Conservation (phyloP, 2,329 filamentous ascomycete species). For the Cladosporium cucumerinum region DNA sequence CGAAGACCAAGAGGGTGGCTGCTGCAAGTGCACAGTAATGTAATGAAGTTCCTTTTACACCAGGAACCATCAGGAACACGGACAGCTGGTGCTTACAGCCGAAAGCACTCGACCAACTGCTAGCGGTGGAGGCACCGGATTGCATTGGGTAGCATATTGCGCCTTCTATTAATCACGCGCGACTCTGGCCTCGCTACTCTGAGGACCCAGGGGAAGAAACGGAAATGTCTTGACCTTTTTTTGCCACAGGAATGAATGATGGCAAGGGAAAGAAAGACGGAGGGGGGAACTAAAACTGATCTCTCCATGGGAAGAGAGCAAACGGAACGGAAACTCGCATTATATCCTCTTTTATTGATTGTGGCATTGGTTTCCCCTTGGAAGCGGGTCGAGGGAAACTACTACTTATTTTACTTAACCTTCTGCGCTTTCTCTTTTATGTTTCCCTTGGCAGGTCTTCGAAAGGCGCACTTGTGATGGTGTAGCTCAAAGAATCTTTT, state of each 20-base stretch:
- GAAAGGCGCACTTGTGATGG: conserved; percentile 1
- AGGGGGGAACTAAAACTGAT: not conserved
- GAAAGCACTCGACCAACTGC: conserved; percentile 4
- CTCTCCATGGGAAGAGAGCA: conserved; percentile 8
- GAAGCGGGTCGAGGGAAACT: not conserved
- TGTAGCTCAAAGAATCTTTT: conserved; percentile 3
- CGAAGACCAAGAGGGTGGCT: conserved; percentile 58
- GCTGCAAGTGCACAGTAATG: conserved; percentile 91
- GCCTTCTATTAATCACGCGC: conserved; percentile 15
- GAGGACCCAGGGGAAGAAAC: not conserved
- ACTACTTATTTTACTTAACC: not conserved
- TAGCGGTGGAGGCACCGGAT: conserved; percentile 5
- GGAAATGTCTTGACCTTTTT: not conserved
- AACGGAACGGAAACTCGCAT: conserved; percentile 9
- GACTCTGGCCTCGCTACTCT: not conserved
- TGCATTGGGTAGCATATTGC: conserved; percentile 14
- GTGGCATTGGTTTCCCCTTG: conserved; percentile 8
- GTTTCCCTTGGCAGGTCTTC: not conserved
- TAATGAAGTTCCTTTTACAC: conserved; percentile 40
- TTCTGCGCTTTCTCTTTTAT: not conserved
- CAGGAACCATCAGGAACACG: not conserved
- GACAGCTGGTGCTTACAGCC: not conserved
- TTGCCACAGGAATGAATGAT: not conserved
- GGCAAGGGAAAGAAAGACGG: not conserved
- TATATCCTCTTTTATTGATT: conserved; percentile 17